Evolutionary conservation across 331 rosid genomes (phyloP), one percentile per base, ranked within the genome.

Genomic region (Arachis monticola): DNA sequence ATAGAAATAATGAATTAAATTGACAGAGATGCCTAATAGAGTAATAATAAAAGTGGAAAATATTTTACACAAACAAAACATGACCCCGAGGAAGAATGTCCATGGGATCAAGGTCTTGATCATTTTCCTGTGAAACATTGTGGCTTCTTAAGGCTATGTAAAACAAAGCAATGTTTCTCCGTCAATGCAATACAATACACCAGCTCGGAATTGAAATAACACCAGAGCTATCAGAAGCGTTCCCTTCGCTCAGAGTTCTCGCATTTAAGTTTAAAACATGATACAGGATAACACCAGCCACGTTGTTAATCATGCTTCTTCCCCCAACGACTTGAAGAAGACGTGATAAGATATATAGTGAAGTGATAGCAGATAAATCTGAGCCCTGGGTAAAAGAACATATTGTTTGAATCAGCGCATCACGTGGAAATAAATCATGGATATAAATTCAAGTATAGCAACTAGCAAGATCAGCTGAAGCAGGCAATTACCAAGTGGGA

Each of bases 311-410:
- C 73, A 84, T 57, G 69, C 78, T 70, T 83, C 72, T 85, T 78
- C 94, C 96, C 68, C 90, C 92, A 45, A 92, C 74, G 73, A 92
- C 94, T 87, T 90, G 97, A 84, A 92, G 87, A 82, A 92, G 88
- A 70, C 82, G 70, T 53, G 91, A 85, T 68, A 90, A 61, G 35
- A 89, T 74, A 72, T 88, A 90, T 76, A 92, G 69, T 57, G 92
- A 84, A 7, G 84, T 80, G 74, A 83, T 77, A 52, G 87, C 78
- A 47, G 97, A 90, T 41, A 92, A 78, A 71, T 85, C 83, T 79
- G 80, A 79, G 30, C 66, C 92, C 96, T 92, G 86, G 27, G 51
- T 42, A 81, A 56, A 84, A 17, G 17, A 74, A 55, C 71, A 64
- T 12, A 60, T 64, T 60, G 38, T 51, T 65, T 64, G 48, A 81